Conservation (phyloP, 306 rosid species). For the Sindora glabra region DNA sequence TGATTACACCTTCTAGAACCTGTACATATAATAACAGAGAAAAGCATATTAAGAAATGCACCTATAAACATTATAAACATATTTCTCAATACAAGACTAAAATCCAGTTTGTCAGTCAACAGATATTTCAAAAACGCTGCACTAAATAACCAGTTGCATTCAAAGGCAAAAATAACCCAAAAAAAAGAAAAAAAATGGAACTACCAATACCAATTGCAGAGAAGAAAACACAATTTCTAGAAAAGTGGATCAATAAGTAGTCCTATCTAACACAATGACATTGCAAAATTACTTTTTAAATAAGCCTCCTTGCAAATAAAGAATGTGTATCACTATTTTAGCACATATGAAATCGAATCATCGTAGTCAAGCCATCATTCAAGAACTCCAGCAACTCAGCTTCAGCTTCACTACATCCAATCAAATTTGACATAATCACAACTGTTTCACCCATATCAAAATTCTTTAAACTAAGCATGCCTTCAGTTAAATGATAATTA, state of each 20-base stretch:
- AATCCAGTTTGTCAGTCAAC: not conserved
- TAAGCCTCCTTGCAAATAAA: not conserved
- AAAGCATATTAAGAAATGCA: not conserved
- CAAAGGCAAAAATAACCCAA: too few relatives aligned
- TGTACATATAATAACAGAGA: slow-evolving; percentile 15
- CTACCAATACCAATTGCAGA: not conserved
- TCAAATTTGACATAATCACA: too few relatives aligned
- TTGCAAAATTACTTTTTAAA: not conserved
- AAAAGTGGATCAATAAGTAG: not conserved
- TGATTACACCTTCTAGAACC: slow-evolving; percentile 98
- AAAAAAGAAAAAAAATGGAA: not conserved
- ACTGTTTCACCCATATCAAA: too few relatives aligned
- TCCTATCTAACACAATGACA: not conserved
- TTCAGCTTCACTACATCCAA: too few relatives aligned
- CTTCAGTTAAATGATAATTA: too few relatives aligned
- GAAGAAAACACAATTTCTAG: not conserved
- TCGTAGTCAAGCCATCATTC: not conserved
- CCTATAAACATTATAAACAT: not conserved
- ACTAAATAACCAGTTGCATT: not conserved
- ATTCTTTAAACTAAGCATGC: too few relatives aligned
- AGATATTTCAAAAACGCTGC: not conserved
- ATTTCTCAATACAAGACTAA: not conserved
- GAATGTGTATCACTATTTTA: too few relatives aligned
- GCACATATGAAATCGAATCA: not conserved
- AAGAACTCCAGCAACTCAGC: too few relatives aligned